phyloP scores from a whole-genome alignment of 2,329 filamentous ascomycete genomes.

The Trichoderma koningii region DNA sequence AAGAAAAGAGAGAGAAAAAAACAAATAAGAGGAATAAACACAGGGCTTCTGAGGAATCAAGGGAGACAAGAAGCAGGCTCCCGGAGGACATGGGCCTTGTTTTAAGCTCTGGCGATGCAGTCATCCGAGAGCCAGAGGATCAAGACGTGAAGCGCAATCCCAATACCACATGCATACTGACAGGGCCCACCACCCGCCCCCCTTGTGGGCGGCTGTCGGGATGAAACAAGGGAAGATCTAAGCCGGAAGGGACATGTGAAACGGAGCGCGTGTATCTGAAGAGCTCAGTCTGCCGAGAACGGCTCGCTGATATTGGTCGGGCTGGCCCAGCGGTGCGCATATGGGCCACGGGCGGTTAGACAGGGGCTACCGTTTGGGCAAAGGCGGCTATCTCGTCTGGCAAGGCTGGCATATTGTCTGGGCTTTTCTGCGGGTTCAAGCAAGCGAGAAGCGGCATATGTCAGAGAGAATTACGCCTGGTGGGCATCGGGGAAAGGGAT shows the following conservation, averaged over 20 bases:
- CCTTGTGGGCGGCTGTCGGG: slow-evolving; percentile 33
- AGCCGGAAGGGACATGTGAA: slow-evolving; percentile 48
- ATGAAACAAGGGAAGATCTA: slow-evolving; percentile 37
- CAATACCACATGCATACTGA: slow-evolving; percentile 33
- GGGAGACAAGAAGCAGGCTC: slow-evolving; percentile 33
- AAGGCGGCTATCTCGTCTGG: slow-evolving; percentile 26
- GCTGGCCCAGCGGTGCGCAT: slow-evolving; percentile 38
- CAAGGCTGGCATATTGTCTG: slow-evolving; percentile 13
- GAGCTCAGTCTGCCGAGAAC: slow-evolving; percentile 43
- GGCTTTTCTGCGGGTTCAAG: not conserved
- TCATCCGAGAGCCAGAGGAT: slow-evolving; percentile 25
- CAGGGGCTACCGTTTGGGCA: slow-evolving; percentile 1
- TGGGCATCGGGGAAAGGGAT: not conserved
- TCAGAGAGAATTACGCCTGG: not conserved
- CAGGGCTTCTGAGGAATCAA: slow-evolving; percentile 28
- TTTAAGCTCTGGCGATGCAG: slow-evolving; percentile 37
- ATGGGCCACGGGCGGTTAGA: slow-evolving; percentile 31
- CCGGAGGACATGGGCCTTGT: slow-evolving; percentile 37
- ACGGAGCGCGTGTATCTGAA: slow-evolving; percentile 55
- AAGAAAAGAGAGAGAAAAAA: not conserved
- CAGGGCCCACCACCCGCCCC: too few relatives aligned
- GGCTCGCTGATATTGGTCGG: slow-evolving; percentile 55
- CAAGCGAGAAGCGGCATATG: not conserved
- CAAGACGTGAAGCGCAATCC: slow-evolving; percentile 30
- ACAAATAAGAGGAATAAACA: not conserved